Evolutionary conservation across 345 rosid species (phyloP).

Genomic region (Populus euphratica): DNA sequence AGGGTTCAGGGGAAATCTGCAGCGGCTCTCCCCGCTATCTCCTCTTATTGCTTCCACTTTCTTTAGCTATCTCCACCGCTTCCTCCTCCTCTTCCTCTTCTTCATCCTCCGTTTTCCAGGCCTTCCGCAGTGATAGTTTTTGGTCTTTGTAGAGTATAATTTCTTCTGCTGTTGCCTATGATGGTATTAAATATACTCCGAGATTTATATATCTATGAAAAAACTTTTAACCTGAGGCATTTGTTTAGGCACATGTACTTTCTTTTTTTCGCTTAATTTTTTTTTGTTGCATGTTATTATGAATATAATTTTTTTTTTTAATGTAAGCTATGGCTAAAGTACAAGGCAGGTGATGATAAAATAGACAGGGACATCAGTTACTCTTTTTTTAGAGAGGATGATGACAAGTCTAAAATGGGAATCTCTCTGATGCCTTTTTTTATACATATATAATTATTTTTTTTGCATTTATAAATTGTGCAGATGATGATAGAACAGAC

Average conservation of each 20-base stretch:
- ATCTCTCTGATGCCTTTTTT: background rate
- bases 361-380: constrained; percentile 10
- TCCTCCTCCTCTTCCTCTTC: background rate
- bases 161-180: constrained; percentile 29
- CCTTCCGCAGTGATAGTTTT: background rate
- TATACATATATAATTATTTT: background rate
- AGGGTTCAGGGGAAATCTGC: background rate
- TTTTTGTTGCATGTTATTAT: background rate
- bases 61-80: background rate
- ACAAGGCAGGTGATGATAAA: background rate
- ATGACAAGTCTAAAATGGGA: constrained; percentile 7
- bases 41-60: background rate
- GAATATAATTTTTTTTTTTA: background rate
- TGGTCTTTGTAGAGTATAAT: background rate
- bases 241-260: background rate
- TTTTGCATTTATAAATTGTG: background rate
- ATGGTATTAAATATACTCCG: constrained; percentile 67
- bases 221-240: constrained; percentile 36
- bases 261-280: too few relatives aligned
- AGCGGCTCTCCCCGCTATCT: background rate
- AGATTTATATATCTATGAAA: constrained; percentile 37
- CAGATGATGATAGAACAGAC: constrained; percentile 75
- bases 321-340: background rate
- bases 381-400: constrained; percentile 4
- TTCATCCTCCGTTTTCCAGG: too few relatives aligned